These are phyloP conservation scores for Rhizophagus sp. DNA, from an alignment of 192 early-diverging fungal species.

Conservation along the genomic window DNA sequence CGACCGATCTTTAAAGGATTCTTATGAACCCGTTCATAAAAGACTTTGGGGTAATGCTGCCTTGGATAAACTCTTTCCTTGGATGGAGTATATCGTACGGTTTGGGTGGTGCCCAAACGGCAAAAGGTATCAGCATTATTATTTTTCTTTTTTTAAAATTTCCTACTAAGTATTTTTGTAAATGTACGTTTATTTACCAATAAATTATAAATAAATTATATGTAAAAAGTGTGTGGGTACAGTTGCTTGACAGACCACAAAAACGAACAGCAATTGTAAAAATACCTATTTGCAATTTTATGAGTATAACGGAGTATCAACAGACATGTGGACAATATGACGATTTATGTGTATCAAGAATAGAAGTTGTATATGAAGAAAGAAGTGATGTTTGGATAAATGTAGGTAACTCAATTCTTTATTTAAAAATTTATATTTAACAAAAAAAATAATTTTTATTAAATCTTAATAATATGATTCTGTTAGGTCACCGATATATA, in stretches of 20 bases:
- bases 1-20: slow-evolving; percentile 30
- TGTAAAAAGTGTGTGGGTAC: slow-evolving; percentile 53
- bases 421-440: neutral
- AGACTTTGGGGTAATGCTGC: slow-evolving; percentile 43
- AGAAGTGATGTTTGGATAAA: slow-evolving; percentile 61
- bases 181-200: neutral
- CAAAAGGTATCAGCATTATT: slow-evolving; percentile 37
- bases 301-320: slow-evolving; percentile 45
- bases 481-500: slow-evolving; percentile 39
- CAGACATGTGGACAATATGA: slow-evolving; percentile 30
- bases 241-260: slow-evolving; percentile 59
- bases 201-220: neutral
- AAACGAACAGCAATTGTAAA: slow-evolving; percentile 49
- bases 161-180: too few species aligned
- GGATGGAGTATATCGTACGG: slow-evolving; percentile 68
- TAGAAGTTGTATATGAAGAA: slow-evolving; percentile 58
- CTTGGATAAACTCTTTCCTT: slow-evolving; percentile 57
- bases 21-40: slow-evolving; percentile 43
- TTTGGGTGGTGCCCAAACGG: slow-evolving; percentile 65
- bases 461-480: neutral
- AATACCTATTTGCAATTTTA: slow-evolving; percentile 54
- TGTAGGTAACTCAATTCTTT: slow-evolving; percentile 36
- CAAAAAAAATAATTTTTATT: neutral
- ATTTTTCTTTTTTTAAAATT: neutral
- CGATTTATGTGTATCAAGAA: slow-evolving; percentile 28